Conservation (phyloP, 257 asterid species). For the Solanum chiquidenum region DNA sequence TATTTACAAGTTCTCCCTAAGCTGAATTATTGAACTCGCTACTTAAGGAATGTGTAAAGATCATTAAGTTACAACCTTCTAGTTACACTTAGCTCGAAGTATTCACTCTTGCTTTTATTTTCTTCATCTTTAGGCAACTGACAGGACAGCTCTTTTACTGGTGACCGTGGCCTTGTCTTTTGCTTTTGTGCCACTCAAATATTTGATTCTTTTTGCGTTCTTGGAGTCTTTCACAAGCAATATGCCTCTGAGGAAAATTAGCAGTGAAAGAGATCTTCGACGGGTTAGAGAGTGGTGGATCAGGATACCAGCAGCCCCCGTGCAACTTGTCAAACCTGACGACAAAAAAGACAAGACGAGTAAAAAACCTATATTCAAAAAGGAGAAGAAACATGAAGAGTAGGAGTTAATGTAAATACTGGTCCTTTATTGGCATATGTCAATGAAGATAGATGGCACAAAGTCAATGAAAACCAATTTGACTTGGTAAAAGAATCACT, state of each 20-base stretch:
- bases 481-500: neutral
- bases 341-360: slow-evolving; percentile 64
- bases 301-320: slow-evolving; percentile 87
- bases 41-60: neutral
- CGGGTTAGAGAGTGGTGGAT: slow-evolving; percentile 82
- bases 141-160: slow-evolving; percentile 30
- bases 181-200: slow-evolving; percentile 38
- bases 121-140: slow-evolving; percentile 46
- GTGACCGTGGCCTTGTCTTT: slow-evolving; percentile 22
- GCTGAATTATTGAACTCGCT: neutral
- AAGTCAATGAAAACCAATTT: neutral
- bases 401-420: neutral
- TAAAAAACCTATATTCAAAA: neutral
- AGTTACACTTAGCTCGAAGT: neutral
- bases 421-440: neutral
- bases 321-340: slow-evolving; percentile 47
- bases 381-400: neutral
- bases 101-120: neutral
- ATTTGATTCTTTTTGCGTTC: slow-evolving; percentile 29
- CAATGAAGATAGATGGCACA: neutral
- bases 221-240: slow-evolving; percentile 58
- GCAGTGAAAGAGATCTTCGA: slow-evolving; percentile 42
- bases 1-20: neutral
- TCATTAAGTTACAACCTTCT: neutral
- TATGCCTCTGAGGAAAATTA: slow-evolving; percentile 52